These are phyloP conservation scores for Salix viminalis DNA, from an alignment of 345 rosid species.

Conservation along the genomic window DNA sequence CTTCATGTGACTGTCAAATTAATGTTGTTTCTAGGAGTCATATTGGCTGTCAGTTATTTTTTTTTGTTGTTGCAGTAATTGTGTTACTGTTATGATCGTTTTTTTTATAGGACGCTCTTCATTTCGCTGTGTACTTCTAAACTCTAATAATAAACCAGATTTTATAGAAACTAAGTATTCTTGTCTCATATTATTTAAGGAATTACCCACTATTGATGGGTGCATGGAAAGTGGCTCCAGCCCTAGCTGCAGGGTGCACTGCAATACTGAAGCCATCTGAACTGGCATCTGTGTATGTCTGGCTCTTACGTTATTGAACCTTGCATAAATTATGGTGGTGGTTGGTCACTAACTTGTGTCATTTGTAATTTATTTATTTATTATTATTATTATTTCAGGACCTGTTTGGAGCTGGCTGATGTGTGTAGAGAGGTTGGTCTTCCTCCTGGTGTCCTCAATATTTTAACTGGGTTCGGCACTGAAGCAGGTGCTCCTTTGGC, in stretches of 20 bases:
- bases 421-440: constrained; percentile 87
- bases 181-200: constrained; percentile 49
- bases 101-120: background rate
- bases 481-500: constrained; percentile 99
- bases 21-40: background rate
- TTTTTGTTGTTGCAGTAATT: background rate
- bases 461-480: constrained; percentile 87
- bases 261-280: constrained; percentile 92
- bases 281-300: constrained; percentile 69
- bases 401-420: constrained; percentile 96
- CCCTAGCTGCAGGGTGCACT: constrained; percentile 95
- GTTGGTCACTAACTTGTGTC: background rate
- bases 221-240: constrained; percentile 96
- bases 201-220: constrained; percentile 95
- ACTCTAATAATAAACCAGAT: background rate
- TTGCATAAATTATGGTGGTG: constrained; percentile 12
- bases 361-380: background rate
- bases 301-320: constrained; percentile 6
- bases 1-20: background rate
- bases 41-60: background rate
- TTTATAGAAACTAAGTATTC: constrained; percentile 1
- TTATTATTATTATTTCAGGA: constrained; percentile 39
- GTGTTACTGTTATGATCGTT: background rate
- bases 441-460: constrained; percentile 90
- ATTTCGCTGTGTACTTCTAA: background rate